Percentiles rank a stretch among this genome's conserved stretches.
These are phyloP conservation scores for Candida pseudoglaebosa DNA, from an alignment of 805 yeast genomes.

Conservation along the genomic window DNA sequence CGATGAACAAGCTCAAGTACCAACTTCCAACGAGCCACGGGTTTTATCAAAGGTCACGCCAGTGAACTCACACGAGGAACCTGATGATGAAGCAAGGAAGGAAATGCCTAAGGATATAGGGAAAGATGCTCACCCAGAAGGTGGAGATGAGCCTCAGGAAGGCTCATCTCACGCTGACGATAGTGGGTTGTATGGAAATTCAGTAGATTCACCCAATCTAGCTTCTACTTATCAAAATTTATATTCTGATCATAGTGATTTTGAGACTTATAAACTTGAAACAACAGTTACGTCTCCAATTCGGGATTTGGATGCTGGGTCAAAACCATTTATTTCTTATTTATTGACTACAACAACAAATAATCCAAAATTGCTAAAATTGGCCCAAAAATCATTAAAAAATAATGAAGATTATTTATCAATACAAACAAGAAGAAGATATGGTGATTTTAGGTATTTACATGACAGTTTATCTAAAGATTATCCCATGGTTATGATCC, in stretches of 20 bases:
- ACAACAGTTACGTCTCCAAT: slow-evolving; percentile 55
- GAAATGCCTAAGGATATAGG: too few relatives aligned
- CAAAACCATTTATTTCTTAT: slow-evolving; percentile 74
- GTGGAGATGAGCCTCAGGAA: background rate
- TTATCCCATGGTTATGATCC: slow-evolving; percentile 80
- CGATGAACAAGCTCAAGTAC: too few relatives aligned
- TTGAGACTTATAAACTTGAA: slow-evolving; percentile 16
- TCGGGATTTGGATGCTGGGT: slow-evolving; percentile 64
- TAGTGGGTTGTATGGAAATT: background rate
- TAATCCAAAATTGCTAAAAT: slow-evolving; percentile 50
- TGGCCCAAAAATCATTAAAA: slow-evolving; percentile 16
- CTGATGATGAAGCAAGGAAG: too few relatives aligned
- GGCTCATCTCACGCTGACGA: background rate
- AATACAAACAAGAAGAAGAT: slow-evolving; percentile 69
- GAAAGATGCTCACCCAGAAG: too few relatives aligned
- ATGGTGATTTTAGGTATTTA: slow-evolving; percentile 79
- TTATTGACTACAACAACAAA: slow-evolving; percentile 60
- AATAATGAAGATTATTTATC: slow-evolving; percentile 20
- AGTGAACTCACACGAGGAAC: too few relatives aligned
- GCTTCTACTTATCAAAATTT: background rate
- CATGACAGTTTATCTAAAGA: slow-evolving; percentile 73
- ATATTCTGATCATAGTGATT: slow-evolving; percentile 5
- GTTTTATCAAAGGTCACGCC: too few relatives aligned
- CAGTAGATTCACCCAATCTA: background rate
- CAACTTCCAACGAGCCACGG: too few relatives aligned